Evolutionary conservation across 2,329 filamentous ascomycete genomes (phyloP), one percentile per base, ranked within the genome.

Genomic region (Aspergillus felis): DNA sequence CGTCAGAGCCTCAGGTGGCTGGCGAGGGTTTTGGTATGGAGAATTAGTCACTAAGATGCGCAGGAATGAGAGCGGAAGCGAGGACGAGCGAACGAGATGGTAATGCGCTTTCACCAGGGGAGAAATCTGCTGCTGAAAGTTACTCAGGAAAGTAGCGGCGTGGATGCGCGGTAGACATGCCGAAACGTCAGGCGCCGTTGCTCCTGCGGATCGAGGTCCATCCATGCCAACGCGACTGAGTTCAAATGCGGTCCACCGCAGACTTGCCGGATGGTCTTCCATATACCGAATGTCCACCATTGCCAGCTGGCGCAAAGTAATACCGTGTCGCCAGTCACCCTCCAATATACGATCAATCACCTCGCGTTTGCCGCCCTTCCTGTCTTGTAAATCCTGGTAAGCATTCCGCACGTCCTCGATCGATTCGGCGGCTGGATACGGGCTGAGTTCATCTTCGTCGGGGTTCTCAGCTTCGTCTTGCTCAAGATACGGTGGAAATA

Each of bases 81-180:
- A 79, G 54, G 83, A 80, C 54, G 89, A 87, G n/a, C 87, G 84
- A 63, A 89, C 86, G 59, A 94, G 84, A 65, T 90, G 87, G 72
- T 91, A 94, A 73, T 95, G 90, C 4, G 89, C 89, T 72, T 94
- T 95, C 64, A 92, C 84, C 57, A 94, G 83, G 1, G 91, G 89
- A 1, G 90, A 80, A 20, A 92, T 82, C 68, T 92, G 87, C 44
- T 81, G 79, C 64, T 92, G 88, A 2, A 96, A 83, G 63, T 87
- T 88, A 62, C 85, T 84, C 41, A 95, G 79, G 71, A 96, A 96
- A 0, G 88, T 90, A 4, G 89, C 85, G 1, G 90, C 88, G 67
- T 95, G 90, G 66, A 94, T 90, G 17, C 88, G 86, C 10, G 91
- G 90, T 22, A 83, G 69, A 61, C 74, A 71, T 57, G 68, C 62